Evolutionary conservation across 345 rosid species (phyloP), one percentile per base, ranked within the genome.

Genomic region (Xanthoceras sorbifolium): DNA sequence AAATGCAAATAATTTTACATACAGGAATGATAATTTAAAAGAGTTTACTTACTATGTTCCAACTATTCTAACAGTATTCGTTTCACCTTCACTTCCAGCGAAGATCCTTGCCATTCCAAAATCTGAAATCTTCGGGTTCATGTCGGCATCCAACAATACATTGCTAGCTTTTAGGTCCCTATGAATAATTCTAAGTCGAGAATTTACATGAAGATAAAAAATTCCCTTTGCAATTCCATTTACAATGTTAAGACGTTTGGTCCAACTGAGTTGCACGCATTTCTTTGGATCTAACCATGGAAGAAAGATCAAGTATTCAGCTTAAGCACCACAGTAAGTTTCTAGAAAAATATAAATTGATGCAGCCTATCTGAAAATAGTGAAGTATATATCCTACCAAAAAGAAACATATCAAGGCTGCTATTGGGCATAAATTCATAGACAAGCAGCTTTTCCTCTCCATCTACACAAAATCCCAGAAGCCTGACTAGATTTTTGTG

Each of bases 81-180:
- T 79, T 38, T 81, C 73, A 1, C 80, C 78, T 77, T 84, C 83
- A 34, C 57, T 77, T 14, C 78, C 64, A 12, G 76, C 82, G 72
- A 86, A 83, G 5, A 82, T 78, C 26, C 86, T 86, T 38, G 90
- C 90, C 67, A 82, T 81, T 42, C 93, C 93, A 67, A 90, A 90
- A 66, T 90, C 93, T 2, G 90, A 87, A 3, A 90, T 88, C 64
- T 87, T 86, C 0, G 91, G 90, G 63, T 84, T 88, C 90, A 90
- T 84, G 2, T 81, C 85, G n/a, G 54, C 28, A 44, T 86, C 91
- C 42, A 88, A 61, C 61, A 88, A 73, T 29, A 90, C 77, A 48
- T 88, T 90, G 69, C 93, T 86, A 36, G 90, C 87, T 67, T 89
- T 89, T 29, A 89, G 86, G 69, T 90, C 91, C 63, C 88, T 81